phyloP scores from a whole-genome alignment of 441 rosid species.

The Flueggea neowawraea region DNA sequence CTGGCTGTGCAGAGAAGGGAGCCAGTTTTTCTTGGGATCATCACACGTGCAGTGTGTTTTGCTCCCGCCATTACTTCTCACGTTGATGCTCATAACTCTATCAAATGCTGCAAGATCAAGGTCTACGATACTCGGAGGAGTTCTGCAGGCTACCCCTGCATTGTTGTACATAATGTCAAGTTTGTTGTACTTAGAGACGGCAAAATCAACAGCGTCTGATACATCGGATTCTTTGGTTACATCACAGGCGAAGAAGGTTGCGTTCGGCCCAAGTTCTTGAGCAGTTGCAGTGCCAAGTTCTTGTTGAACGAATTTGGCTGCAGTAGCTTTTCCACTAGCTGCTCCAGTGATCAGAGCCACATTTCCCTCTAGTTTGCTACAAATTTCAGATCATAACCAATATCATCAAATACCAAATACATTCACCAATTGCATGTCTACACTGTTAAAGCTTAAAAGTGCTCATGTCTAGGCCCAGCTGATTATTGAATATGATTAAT shows the following conservation, averaged over 20 bases:
- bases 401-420: too few species aligned
- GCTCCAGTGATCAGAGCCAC: slow-evolving; percentile 89
- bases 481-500: too few species aligned
- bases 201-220: slow-evolving; percentile 59
- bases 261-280: slow-evolving; percentile 58
- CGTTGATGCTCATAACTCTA: slow-evolving; percentile 57
- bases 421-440: too few species aligned
- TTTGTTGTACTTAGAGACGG: slow-evolving; percentile 41
- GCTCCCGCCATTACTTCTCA: slow-evolving; percentile 69
- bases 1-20: slow-evolving; percentile 79
- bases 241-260: slow-evolving; percentile 56
- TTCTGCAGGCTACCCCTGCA: slow-evolving; percentile 70
- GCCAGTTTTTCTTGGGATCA: slow-evolving; percentile 65
- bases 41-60: slow-evolving; percentile 73
- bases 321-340: slow-evolving; percentile 83
- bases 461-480: too few species aligned
- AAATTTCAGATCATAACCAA: too few species aligned
- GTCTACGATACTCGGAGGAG: slow-evolving; percentile 56
- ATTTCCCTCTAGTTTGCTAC: slow-evolving; percentile 78
- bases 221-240: slow-evolving; percentile 71
- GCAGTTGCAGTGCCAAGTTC: slow-evolving; percentile 51
- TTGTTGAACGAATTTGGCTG: slow-evolving; percentile 58
- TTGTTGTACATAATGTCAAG: slow-evolving; percentile 87
- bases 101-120: slow-evolving; percentile 70
- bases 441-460: too few species aligned